Evolutionary conservation across 352 stramenopile species (phyloP), one percentile per base, ranked within the genome.

Genomic region (Globisporangium cylindrosporum): DNA sequence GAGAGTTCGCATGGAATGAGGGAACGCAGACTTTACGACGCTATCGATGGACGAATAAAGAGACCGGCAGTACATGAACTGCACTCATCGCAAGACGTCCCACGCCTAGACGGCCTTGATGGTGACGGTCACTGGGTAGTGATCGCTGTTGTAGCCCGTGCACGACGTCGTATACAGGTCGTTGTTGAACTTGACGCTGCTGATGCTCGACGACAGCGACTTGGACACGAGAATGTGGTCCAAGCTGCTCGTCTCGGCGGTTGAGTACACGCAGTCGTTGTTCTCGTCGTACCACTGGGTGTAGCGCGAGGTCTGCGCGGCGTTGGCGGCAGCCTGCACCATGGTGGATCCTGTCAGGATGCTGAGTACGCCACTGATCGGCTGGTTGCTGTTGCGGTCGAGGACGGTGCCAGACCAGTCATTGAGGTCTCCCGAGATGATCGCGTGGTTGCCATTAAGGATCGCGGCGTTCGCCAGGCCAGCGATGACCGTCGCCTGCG

Each of bases 361-460:
- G n/a, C 56, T 90, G 79, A 92, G 72, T 1, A 79, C 79, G 62
- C 74, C 77, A 48, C 78, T 87, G 68, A 89, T 88, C 2, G 84
- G 84, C 36, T 67, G 48, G 68, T 90, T 89, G 66, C 62, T 73
- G 78, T 88, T 91, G 49, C 69, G 18, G 66, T 59, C 34, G 80
- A 88, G 71, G 74, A n/a, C n/a, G n/a, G n/a, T n/a, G n/a, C n/a
- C n/a, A n/a, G n/a, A n/a, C n/a, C n/a, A 91, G 73, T 92, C 84
- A 68, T 92, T 92, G 54, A 92, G 68, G 67, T 92, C 81, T 3
- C 84, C 81, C 12, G 82, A 86, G 67, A 91, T 65, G 70, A 91
- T 88, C 51, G 81, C 74, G 64, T 92, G 78, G 71, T 89, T 70
- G 29, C 76, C 77, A 25, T 70, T 71, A 20, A 61, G 61, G n/a